Percentiles rank a stretch among this genome's conserved stretches.
These are phyloP conservation scores for Zygosaccharomyces bisporus DNA, from an alignment of 805 yeast species.

Conservation along the genomic window DNA sequence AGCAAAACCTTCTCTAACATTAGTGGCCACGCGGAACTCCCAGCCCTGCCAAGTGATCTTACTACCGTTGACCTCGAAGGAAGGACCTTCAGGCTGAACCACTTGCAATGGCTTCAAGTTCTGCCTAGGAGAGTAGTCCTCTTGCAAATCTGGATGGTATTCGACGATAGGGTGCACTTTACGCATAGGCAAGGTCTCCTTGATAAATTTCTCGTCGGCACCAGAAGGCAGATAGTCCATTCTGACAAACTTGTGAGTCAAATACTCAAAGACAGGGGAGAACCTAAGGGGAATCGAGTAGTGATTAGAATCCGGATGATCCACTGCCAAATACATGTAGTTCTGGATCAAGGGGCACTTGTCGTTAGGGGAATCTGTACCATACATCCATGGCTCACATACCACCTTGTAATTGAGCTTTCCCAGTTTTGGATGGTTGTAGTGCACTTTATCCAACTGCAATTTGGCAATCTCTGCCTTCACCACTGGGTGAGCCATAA, in stretches of 20 bases:
- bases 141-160: slow-evolving; percentile 68
- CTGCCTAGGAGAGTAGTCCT: slow-evolving; percentile 47
- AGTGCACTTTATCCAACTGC: slow-evolving; percentile 48
- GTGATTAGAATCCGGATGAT: slow-evolving; percentile 69
- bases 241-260: slow-evolving; percentile 57
- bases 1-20: slow-evolving; percentile 77
- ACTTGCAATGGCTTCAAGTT: slow-evolving; percentile 63
- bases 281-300: slow-evolving; percentile 71
- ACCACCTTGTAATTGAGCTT: slow-evolving; percentile 40
- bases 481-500: slow-evolving; percentile 53
- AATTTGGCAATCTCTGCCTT: slow-evolving; percentile 63
- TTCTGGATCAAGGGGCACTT: slow-evolving; percentile 56
- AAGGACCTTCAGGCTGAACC: slow-evolving; percentile 76
- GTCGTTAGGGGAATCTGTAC: slow-evolving; percentile 64
- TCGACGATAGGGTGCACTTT: slow-evolving; percentile 57
- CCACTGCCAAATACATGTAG: slow-evolving; percentile 68
- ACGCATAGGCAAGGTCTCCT: slow-evolving; percentile 56
- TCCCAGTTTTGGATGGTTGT: slow-evolving; percentile 29
- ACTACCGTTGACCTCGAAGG: slow-evolving; percentile 56
- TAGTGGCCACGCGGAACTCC: slow-evolving; percentile 69
- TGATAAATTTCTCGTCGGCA: slow-evolving; percentile 51
- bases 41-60: slow-evolving; percentile 78
- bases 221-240: slow-evolving; percentile 75
- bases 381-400: slow-evolving; percentile 84
- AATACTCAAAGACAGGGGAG: slow-evolving; percentile 66